Conservation (phyloP, 1,284 basidiomycete species). For the Pseudozyma sp. region DNA sequence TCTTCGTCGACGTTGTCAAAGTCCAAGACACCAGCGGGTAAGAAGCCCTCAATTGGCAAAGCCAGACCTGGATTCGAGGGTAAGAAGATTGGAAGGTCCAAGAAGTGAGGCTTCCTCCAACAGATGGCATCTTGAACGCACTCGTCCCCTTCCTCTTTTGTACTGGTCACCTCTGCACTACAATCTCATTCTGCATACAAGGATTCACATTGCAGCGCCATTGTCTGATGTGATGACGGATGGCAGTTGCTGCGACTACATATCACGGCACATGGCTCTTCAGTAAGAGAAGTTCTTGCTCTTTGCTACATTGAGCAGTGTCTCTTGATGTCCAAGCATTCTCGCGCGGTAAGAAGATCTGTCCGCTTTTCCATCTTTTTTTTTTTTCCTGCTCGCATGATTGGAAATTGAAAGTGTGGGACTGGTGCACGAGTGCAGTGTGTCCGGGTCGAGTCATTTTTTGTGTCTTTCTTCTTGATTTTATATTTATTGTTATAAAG, state of each 20-base stretch:
- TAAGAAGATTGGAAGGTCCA: conserved; percentile 49
- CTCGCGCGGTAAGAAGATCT: conserved; percentile 47
- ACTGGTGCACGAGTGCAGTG: conserved; percentile 12
- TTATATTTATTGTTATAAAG: background rate
- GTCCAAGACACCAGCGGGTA: conserved; percentile 42
- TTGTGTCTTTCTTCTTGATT: background rate
- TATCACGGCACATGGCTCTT: no score
- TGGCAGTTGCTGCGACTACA: no score
- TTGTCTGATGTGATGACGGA: no score
- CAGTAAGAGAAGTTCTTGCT: no score
- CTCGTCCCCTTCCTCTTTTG: background rate
- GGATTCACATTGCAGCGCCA: no score
- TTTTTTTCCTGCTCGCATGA: background rate
- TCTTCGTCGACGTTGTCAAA: conserved; percentile 27
- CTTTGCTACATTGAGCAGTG: background rate
- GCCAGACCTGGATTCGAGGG: conserved; percentile 63
- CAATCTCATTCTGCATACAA: conserved; percentile 1
- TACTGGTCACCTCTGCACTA: conserved; percentile 3
- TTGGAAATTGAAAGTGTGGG: conserved; percentile 3
- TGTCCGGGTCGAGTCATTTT: conserved; percentile 32
- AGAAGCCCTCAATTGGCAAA: conserved; percentile 45
- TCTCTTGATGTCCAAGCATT: background rate
- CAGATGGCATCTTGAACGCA: no score
- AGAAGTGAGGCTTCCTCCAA: conserved; percentile 15
- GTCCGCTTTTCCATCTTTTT: conserved; percentile 6